Base-by-base conservation (phyloP, 345 rosid genomes). In the Eutrema japonicum region DNA sequence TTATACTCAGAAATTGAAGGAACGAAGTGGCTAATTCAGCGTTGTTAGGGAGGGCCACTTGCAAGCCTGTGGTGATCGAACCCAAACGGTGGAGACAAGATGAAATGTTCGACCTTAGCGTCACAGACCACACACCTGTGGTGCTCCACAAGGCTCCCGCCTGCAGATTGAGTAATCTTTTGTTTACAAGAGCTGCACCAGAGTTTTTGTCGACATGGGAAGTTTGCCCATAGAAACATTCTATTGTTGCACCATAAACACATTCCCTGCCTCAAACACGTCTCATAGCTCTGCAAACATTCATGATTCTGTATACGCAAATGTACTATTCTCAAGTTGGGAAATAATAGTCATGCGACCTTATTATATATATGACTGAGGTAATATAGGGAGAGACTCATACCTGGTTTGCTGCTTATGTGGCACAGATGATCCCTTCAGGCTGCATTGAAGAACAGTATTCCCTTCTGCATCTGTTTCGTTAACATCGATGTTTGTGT, bases 51-150 rank as follows among this genome's bases (percentile, higher is more conserved):
- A 36, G 32, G 32, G 32, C 40, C 40, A 51, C 58, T 65, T 64
- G 58, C 36, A 45, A 27, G 42, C 35, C 42, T 47, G 3, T 68
- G 70, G 30, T 62, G 76, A 58, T 71, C 67, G 16, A 47, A 71
- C 7, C 63, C 73, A 57, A 46, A 29, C 5, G 64, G 27, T 49
- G 86, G 70, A 68, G 77, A 55, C 10, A 83, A 70, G 64, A 72
- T 77, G 67, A 84, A 71, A 33, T 71, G 65, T 62, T 88, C 81
- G 6, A 92, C 92, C 65, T 72, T 48, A 45, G 41, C 33, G 61
- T 90, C 98, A 66, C 98, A 92, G 38, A 92, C 70, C 62, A 85
- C 96, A 58, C 98, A 92, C 66, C 78, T 85, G 74, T 92, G 98
- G 40, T 82, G 81, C 6, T 29, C 76, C 3, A n/a, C 57, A 53